These are phyloP conservation scores for Diaporthe sp. DNA, from an alignment of 2,329 filamentous ascomycete species.

Conservation along the genomic window DNA sequence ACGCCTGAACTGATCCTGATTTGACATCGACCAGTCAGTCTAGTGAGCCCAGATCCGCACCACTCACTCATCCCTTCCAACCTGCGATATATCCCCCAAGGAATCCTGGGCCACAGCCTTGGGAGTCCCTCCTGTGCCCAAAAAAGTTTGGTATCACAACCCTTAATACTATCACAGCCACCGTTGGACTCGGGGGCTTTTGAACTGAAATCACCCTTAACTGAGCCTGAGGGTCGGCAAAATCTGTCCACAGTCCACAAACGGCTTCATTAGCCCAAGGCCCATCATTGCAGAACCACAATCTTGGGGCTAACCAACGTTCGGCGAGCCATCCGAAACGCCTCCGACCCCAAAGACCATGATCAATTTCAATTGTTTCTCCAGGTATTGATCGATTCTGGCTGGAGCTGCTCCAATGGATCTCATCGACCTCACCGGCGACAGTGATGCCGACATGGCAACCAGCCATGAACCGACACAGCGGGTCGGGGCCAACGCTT, in stretches of 20 bases:
- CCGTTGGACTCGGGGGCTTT: background rate
- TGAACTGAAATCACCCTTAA: background rate
- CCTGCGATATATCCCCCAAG: background rate
- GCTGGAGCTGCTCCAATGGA: conserved; percentile 16
- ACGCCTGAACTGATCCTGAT: background rate
- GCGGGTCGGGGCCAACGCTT: conserved; percentile 11
- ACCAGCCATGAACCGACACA: background rate
- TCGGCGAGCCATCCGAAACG: background rate
- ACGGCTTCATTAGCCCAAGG: background rate
- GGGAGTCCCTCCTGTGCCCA: background rate
- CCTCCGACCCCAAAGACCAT: background rate
- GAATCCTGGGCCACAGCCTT: background rate
- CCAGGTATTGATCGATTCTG: background rate
- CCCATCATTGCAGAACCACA: background rate
- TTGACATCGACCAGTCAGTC: background rate
- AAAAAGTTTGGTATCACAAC: background rate
- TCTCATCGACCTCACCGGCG: conserved; percentile 36
- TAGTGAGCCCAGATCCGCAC: background rate
- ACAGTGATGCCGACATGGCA: conserved; percentile 35
- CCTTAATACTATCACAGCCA: background rate
- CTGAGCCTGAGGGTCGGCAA: background rate
- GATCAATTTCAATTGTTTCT: background rate
- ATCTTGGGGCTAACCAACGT: background rate
- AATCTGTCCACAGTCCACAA: background rate
- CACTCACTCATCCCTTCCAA: background rate